Percentiles rank a stretch among this genome's conserved stretches.
These are phyloP conservation scores for Populus tremula DNA, from an alignment of 345 rosid genomes.

Conservation along the genomic window DNA sequence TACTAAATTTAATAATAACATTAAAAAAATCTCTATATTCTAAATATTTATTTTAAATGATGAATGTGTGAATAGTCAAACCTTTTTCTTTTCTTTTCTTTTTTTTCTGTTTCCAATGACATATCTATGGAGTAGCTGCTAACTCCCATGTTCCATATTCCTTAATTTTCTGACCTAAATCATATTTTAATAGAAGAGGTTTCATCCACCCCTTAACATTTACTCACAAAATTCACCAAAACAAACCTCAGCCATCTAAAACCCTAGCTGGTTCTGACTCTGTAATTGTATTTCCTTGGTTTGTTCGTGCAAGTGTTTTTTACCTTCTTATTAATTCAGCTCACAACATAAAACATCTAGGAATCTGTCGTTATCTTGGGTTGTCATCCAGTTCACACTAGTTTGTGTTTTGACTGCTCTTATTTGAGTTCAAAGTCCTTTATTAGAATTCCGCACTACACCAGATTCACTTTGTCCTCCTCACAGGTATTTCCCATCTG, in stretches of 20 bases:
- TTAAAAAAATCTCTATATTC: no score
- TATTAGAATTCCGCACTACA: background rate
- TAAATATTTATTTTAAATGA: background rate
- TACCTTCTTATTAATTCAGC: background rate
- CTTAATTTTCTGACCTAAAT: background rate
- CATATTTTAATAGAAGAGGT: background rate
- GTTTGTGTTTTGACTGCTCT: conserved; percentile 20
- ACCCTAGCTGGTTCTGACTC: background rate
- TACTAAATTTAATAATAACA: no score
- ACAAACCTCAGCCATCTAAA: background rate
- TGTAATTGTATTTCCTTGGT: background rate
- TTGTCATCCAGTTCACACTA: conserved; percentile 24
- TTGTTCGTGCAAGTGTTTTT: background rate
- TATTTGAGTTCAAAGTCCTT: background rate
- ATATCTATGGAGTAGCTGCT: background rate
- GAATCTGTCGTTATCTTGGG: conserved; percentile 31
- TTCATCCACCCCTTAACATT: background rate
- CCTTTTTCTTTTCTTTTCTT: background rate
- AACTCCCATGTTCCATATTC: background rate
- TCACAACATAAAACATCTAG: background rate
- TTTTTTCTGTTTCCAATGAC: background rate
- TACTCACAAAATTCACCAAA: background rate
- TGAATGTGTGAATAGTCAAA: background rate
- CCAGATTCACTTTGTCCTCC: conserved; percentile 17
- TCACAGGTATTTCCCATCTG: conserved; percentile 5